Evolutionary conservation across 2,329 filamentous ascomycete genomes (phyloP).

Genomic region (Clonostachys byssicola): DNA sequence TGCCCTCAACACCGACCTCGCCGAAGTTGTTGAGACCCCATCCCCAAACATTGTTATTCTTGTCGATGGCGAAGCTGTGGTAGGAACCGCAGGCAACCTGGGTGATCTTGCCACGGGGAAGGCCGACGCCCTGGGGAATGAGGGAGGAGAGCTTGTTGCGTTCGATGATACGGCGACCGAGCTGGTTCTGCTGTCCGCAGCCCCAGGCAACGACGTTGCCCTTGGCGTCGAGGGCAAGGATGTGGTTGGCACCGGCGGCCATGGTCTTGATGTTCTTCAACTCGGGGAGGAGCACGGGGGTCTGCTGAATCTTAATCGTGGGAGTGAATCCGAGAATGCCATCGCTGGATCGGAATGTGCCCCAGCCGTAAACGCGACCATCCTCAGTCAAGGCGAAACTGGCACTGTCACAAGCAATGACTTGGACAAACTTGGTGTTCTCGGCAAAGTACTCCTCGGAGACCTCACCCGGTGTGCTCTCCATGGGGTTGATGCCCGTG

Average conservation of each 20-base stretch:
- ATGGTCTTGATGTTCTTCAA: conserved; percentile 63
- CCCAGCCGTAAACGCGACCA: conserved; percentile 78
- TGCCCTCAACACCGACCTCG: conserved; percentile 64
- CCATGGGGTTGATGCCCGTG: conserved; percentile 65
- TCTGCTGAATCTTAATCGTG: conserved; percentile 42
- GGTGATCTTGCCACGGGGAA: conserved; percentile 53
- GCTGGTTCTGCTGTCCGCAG: conserved; percentile 63
- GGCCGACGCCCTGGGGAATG: conserved; percentile 52
- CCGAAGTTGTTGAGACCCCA: conserved; percentile 90
- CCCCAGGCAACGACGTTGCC: conserved; percentile 69
- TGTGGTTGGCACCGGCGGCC: conserved; percentile 66
- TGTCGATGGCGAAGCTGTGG: conserved; percentile 77
- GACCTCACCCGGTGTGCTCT: conserved; percentile 63
- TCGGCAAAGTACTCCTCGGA: conserved; percentile 54
- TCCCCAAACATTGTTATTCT: conserved; percentile 65
- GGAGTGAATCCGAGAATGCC: conserved; percentile 62
- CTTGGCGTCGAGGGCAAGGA: conserved; percentile 62
- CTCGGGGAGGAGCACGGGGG: conserved; percentile 51
- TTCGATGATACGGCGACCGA: conserved; percentile 55
- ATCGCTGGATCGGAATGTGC: conserved; percentile 67
- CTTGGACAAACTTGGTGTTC: conserved; percentile 56
- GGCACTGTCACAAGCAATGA: conserved; percentile 70
- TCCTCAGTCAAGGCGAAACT: conserved; percentile 73
- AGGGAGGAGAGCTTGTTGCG: conserved; percentile 61
- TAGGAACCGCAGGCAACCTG: conserved; percentile 64